Conservation (phyloP, 441 rosid genomes). For the Rhodomyrtus psidioides region DNA sequence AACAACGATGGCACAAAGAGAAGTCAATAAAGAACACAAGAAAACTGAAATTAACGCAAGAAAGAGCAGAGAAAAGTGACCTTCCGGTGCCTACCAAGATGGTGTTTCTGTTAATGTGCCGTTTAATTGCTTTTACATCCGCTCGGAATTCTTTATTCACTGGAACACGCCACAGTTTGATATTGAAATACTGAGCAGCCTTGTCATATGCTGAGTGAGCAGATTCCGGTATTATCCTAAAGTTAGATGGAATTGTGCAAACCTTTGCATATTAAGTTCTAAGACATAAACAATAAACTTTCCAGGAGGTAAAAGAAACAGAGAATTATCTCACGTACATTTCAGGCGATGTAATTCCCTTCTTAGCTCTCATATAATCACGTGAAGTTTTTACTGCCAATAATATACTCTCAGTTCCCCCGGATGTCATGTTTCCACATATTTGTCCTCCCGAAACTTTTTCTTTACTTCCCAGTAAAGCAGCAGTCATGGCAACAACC, state of each 20-base stretch:
- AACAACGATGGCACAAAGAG: neutral
- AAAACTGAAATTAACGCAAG: neutral
- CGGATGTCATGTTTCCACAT: conserved; percentile 99
- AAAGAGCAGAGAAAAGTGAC: neutral
- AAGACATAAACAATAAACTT: neutral
- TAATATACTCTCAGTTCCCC: conserved; percentile 94
- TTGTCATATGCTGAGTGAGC: conserved; percentile 98
- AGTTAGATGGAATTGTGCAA: conserved; percentile 9
- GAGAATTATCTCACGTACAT: conserved; percentile 33
- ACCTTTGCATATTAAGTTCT: conserved; percentile 1
- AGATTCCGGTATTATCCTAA: conserved; percentile 92
- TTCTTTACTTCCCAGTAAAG: conserved; percentile 71
- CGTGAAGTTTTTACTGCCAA: conserved; percentile 92
- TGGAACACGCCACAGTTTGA: conserved; percentile 89
- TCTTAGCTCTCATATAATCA: conserved; percentile 84
- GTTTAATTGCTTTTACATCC: conserved; percentile 64
- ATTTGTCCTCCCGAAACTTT: conserved; percentile 72
- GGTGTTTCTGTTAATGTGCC: conserved; percentile 65
- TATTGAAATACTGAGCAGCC: conserved; percentile 92
- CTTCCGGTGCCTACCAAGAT: conserved; percentile 50
- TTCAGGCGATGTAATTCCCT: conserved; percentile 86
- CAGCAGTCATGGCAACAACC: conserved; percentile 94
- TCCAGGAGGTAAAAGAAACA: neutral
- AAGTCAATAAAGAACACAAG: neutral
- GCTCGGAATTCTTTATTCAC: conserved; percentile 81